Percentiles rank a stretch among this genome's conserved stretches.
These are phyloP conservation scores for Cryptosporidium viatorum DNA, from an alignment of 169 alveolate genomes.

Conservation along the genomic window DNA sequence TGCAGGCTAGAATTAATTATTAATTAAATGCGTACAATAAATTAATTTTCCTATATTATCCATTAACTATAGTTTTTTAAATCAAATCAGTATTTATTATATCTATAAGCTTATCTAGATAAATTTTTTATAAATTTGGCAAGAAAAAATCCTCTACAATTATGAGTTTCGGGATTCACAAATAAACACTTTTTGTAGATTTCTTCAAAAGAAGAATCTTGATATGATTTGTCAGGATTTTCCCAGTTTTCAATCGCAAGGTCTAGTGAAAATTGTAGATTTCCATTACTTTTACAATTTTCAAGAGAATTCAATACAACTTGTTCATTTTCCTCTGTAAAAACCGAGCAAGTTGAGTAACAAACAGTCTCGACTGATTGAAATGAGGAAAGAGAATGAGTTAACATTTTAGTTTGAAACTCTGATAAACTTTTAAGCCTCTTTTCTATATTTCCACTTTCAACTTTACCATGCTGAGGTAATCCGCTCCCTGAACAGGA, in stretches of 20 bases:
- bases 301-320: conserved; percentile 71
- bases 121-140: conserved; percentile 64
- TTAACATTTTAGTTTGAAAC: conserved; percentile 77
- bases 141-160: conserved; percentile 80
- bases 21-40: background rate
- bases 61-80: background rate
- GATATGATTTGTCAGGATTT: background rate
- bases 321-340: conserved; percentile 80
- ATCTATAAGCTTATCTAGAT: background rate
- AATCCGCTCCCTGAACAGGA: conserved; percentile 84
- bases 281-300: background rate
- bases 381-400: conserved; percentile 78
- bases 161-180: conserved; percentile 69
- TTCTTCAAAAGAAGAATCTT: background rate
- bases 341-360: conserved; percentile 82
- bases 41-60: background rate
- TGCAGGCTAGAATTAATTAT: conserved; percentile 7
- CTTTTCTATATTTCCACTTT: background rate
- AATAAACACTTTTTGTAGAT: conserved; percentile 10
- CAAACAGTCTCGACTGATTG: conserved; percentile 71
- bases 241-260: background rate
- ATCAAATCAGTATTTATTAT: background rate
- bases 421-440: conserved; percentile 77
- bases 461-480: conserved; percentile 71
- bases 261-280: conserved; percentile 28